Evolutionary conservation across 1,284 basidiomycete genomes (phyloP), one percentile per base, ranked within the genome.

Genomic region (Cutaneotrichosporon mucoides): DNA sequence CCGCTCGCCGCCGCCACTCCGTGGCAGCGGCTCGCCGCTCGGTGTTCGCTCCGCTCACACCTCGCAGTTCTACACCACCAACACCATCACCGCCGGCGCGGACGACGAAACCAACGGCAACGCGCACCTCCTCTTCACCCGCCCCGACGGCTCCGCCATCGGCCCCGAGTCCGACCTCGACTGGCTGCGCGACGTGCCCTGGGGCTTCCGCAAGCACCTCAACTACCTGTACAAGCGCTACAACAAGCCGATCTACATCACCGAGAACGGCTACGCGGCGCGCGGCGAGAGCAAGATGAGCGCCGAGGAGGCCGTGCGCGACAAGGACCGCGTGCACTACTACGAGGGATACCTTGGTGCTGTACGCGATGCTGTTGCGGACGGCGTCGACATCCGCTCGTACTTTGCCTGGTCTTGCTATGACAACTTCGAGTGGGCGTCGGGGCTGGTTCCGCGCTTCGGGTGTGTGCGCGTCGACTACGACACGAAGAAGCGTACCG

Each of bases 381-480:
- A 90, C 69, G 84, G 84, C 6, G 85, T 88, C 13, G 83, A 86
- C 57, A 77, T 89, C 52, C 75, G 82, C 45, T 83, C 84, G 1
- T 90, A 89, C 76, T 87, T 89, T 77, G 84, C 85, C 47, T 72
- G 66, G 66, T 68, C 60, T 66, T 70, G 72, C 58, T 56, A 67
- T 57, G 87, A 88, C 71, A 88, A 88, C 75, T 88, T 89, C 61
- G 88, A 90, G 75, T 88, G 88, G 84, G 60, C 64, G 24, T 68
- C 66, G 4, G 74, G 66, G 43, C 58, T 61, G 7, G 55, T 56
- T 13, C 69, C 73, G 24, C 68, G 73, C 10, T 76, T 76, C 53
- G 72, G 73, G 16, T 67, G 66, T 50, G 70, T 73, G 7, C 62
- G 70, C 48, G 64, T 67, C 55, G 60, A 71, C 80, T 89, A 86